Percentiles rank a stretch among this genome's conserved stretches.
Conservation (phyloP, 768 basidiomycete genomes). For the Sporobolomyces pararoseus region DNA sequence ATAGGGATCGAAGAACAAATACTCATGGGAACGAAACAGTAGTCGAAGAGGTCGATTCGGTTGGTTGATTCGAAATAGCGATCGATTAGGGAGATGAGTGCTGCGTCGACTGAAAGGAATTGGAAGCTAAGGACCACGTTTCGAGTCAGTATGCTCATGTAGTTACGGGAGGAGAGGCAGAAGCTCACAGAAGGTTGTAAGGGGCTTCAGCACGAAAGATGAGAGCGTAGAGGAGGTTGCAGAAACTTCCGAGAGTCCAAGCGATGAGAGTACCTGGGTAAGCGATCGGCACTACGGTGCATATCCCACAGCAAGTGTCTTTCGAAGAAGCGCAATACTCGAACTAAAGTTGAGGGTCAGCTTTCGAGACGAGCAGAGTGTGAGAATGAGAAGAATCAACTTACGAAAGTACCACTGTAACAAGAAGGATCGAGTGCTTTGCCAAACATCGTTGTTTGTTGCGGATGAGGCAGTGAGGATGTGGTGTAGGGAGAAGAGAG, state of each 20-base stretch:
- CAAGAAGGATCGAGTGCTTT: background rate
- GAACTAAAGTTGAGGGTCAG: background rate
- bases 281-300: constrained; percentile 14
- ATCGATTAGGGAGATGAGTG: constrained; percentile 5
- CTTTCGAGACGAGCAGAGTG: background rate
- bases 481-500: background rate
- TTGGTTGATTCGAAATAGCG: background rate
- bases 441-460: background rate
- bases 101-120: background rate
- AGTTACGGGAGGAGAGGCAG: background rate
- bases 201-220: constrained; percentile 16
- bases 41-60: constrained; percentile 9
- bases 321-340: constrained; percentile 1
- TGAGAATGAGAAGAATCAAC: background rate
- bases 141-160: background rate
- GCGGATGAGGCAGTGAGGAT: background rate
- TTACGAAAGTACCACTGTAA: constrained; percentile 1
- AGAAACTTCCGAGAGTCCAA: background rate
- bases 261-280: constrained; percentile 19
- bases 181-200: constrained; percentile 16
- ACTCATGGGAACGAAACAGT: constrained; percentile 11
- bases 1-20: background rate
- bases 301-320: constrained; percentile 3
- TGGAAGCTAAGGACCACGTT: background rate
- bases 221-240: constrained; percentile 8